Evolutionary conservation across 2,329 filamentous ascomycete genomes (phyloP), one percentile per base, ranked within the genome.

Genomic region (Pseudocercospora macadamiae): DNA sequence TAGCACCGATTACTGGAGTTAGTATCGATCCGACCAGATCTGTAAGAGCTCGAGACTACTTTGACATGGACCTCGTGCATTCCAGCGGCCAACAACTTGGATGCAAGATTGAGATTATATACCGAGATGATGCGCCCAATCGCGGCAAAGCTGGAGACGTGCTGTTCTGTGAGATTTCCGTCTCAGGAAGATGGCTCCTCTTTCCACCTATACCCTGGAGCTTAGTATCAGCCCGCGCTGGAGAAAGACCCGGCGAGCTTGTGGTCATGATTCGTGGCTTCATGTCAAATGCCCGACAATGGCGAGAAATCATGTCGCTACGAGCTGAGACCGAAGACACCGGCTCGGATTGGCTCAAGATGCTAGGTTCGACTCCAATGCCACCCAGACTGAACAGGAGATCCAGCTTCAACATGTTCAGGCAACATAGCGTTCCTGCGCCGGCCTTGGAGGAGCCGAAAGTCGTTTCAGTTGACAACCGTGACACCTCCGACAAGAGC

Each of bases 111-210:
- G 95, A 99, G 73, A 73, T 99, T 26, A 82, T 97, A 12, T 84
- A 93, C 64, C 86, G 95, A 70, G 93, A 97, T 70, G 91, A 91
- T 66, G 81, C 86, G 21, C 80, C 83, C n/a, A 83, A 85, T 49
- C 81, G 83, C 32, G 83, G 84, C 2, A 84, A 88, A 62, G 79
- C 84, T 49, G 92, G 93, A 5, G 95, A 99, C 73, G 73, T 99
- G n/a, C 83, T 99, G 19, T 89, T 99, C 57, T 93, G 93, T 65
- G 93, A 97, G 74, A 86, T 92, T n/a, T 91, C 92, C 44, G 83
- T 85, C 53, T 82, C 83, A 4, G 86, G 89, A 12, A 85, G 86
- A 54, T 97, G 91, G 86, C 83, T 99, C 3, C 82, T 99, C 0
- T 96, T 99, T 69, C 89, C 93, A n/a, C 93, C 95, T 1, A 82